Conservation (phyloP, 768 basidiomycete genomes). For the Leccinum truebloodii region DNA sequence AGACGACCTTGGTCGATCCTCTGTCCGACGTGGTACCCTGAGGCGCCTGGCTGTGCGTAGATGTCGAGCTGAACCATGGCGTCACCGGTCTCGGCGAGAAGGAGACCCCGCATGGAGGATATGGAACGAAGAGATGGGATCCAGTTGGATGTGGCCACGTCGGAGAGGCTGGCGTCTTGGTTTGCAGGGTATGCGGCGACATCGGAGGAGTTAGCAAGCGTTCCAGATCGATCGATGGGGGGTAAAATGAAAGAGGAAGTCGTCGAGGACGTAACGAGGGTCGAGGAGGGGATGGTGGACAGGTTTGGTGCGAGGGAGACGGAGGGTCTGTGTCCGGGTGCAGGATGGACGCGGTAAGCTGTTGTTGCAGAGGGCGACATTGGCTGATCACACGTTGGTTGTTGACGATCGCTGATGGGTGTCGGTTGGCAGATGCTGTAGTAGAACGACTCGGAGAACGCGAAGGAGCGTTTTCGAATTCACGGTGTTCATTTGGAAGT, state of each 20-base stretch:
- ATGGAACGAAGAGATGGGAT: constrained; percentile 35
- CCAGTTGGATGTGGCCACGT: constrained; percentile 11
- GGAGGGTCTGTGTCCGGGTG: constrained; percentile 11
- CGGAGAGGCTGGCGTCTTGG: constrained; percentile 3
- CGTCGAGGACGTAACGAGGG: constrained; percentile 25
- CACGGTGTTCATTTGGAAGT: constrained; percentile 26
- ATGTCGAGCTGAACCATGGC: constrained; percentile 47
- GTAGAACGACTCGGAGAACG: constrained; percentile 8
- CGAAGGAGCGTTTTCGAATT: constrained; percentile 1
- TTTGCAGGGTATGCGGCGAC: constrained; percentile 14
- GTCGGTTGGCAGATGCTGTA: constrained; percentile 14
- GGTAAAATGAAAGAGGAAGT: constrained; percentile 26
- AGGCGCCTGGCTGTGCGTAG: constrained; percentile 33
- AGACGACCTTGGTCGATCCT: constrained; percentile 37
- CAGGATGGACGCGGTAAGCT: constrained; percentile 2
- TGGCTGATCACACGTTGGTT: constrained; percentile 9
- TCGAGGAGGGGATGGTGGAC: constrained; percentile 31
- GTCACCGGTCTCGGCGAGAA: constrained; percentile 49
- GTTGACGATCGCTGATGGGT: constrained; percentile 4
- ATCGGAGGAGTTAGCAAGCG: constrained; percentile 20
- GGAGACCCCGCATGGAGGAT: constrained; percentile 47
- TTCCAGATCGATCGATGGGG: constrained; percentile 17
- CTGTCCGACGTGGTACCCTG: constrained; percentile 43
- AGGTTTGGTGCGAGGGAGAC: constrained; percentile 22
- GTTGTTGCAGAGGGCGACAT: constrained; percentile 14